phyloP scores from a whole-genome alignment of 176 grass and related monocot genomes.

The Chrysopogon serrulatus region DNA sequence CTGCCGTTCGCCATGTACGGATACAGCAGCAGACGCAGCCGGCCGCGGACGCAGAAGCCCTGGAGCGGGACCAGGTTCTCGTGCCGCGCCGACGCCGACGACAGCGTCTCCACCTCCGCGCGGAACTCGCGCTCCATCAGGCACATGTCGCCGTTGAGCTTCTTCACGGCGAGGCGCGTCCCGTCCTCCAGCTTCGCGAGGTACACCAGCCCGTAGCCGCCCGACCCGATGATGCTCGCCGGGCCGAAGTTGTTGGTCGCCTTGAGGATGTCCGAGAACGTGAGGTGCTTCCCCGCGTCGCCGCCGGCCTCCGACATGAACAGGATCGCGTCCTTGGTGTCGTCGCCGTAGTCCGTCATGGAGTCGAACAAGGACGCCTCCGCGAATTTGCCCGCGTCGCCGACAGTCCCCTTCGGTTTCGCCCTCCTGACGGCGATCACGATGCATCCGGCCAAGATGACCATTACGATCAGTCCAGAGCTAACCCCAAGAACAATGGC shows the following conservation, averaged over 20 bases:
- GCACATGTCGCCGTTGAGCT: conserved; percentile 51
- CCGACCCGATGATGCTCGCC: conserved; percentile 29
- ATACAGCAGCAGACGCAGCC: conserved; percentile 44
- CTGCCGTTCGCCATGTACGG: conserved; percentile 67
- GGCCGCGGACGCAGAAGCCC: conserved; percentile 48
- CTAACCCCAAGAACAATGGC: conserved; percentile 39
- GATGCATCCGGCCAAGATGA: conserved; percentile 9
- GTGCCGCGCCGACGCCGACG: conserved; percentile 30
- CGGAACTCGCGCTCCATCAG: conserved; percentile 54
- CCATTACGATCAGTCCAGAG: background rate
- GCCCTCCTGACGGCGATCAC: conserved; percentile 15
- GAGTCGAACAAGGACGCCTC: conserved; percentile 29
- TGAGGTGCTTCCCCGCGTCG: background rate
- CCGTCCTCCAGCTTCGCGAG: conserved; percentile 41
- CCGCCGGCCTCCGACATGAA: conserved; percentile 18
- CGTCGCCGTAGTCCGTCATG: conserved; percentile 20
- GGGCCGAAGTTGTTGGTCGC: conserved; percentile 46
- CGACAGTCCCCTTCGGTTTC: background rate
- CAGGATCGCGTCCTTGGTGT: conserved; percentile 12
- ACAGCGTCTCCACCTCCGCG: conserved; percentile 48
- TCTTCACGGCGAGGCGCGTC: conserved; percentile 46
- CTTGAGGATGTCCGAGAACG: conserved; percentile 42
- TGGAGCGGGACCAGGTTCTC: conserved; percentile 51
- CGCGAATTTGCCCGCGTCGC: background rate
- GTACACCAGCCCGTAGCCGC: conserved; percentile 50